Base-by-base conservation (phyloP, 2,329 filamentous ascomycete genomes). In the Fusarium acutatum region DNA sequence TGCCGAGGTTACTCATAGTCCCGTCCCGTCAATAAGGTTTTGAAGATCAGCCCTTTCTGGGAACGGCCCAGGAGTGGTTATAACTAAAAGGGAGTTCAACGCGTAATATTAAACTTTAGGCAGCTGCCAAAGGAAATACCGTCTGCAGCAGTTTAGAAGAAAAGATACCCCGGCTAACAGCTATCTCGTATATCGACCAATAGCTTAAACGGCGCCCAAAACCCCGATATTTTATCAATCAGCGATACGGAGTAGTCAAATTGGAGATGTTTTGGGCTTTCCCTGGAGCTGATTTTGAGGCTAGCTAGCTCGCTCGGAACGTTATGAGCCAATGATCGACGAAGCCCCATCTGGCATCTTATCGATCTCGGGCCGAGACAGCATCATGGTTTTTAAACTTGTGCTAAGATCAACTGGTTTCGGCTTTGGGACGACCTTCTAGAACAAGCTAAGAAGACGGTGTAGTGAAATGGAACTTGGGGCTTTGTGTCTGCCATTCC, bases 141-240 rank as follows among this genome's bases (percentile, higher is more conserved):
- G 20, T 15, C 2, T 4, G 2, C 17, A 5, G 5, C 49, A 26
- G 5, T 4, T 24, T 2, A 0, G 7, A 20, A 22, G 8, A 28
- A 20, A 52, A 15, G n/a, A 35, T 35, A 20, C 8, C 35, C 18
- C 30, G n/a, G 15, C n/a, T 11, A 20, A 7, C 11, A 17, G 18
- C 14, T 37, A 3, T 6, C 14, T 28, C 50, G 34, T 38, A 40
- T 4, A 18, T 38, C 4, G 1, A 11, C 24, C 34, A 28, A 54
- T n/a, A 6, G 20, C 7, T 2, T 7, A 2, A 17, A 1, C 0
- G 10, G 2, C 2, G 11, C 3, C 10, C 10, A 22, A 13, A 7
- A 28, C 5, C 6, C n/a, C 9, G n/a, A 43, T 43, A 7, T 43
- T 43, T 28, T 46, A 7, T 46, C 24, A 17, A 46, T 46, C 6